Evolutionary conservation across 768 basidiomycete species (phyloP).

Genomic region (Kwoniella shandongensis): DNA sequence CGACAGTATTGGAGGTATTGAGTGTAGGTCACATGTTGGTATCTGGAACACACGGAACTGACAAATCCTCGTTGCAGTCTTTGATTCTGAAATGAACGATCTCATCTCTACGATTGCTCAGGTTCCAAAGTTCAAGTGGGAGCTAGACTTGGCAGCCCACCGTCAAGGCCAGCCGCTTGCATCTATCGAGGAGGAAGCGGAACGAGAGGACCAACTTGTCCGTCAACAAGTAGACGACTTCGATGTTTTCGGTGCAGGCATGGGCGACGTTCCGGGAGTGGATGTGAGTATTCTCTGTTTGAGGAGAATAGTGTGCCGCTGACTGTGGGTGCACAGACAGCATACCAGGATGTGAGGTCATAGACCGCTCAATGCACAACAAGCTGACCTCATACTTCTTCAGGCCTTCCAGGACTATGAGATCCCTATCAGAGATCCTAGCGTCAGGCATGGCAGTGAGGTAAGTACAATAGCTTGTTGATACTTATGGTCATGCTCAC

Average conservation of each 20-base stretch:
- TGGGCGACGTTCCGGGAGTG: neutral
- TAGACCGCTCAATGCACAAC: neutral
- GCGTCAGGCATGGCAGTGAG: conserved; percentile 22
- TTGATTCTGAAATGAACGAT: conserved; percentile 31
- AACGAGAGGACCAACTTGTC: neutral
- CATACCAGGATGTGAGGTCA: conserved; percentile 12
- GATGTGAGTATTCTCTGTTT: conserved; percentile 5
- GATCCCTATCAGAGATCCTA: conserved; percentile 14
- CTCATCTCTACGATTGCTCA: conserved; percentile 27
- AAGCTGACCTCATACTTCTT: neutral
- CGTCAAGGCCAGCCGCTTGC: neutral
- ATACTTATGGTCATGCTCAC: too few relatives aligned
- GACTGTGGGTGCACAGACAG: neutral
- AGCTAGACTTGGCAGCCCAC: conserved; percentile 29
- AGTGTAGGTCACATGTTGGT: conserved; percentile 18
- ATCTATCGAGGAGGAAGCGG: neutral
- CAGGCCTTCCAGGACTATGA: conserved; percentile 28
- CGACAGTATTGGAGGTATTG: conserved; percentile 24
- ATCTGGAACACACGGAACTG: neutral
- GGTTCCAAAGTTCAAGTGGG: conserved; percentile 35
- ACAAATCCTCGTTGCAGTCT: conserved; percentile 16
- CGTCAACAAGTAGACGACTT: neutral
- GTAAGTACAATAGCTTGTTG: conserved; percentile 7
- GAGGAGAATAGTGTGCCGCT: neutral
- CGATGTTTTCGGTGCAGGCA: conserved; percentile 5